Evolutionary conservation across 192 early-diverging fungal genomes (phyloP).

Genomic region (Linderina pennispora): DNA sequence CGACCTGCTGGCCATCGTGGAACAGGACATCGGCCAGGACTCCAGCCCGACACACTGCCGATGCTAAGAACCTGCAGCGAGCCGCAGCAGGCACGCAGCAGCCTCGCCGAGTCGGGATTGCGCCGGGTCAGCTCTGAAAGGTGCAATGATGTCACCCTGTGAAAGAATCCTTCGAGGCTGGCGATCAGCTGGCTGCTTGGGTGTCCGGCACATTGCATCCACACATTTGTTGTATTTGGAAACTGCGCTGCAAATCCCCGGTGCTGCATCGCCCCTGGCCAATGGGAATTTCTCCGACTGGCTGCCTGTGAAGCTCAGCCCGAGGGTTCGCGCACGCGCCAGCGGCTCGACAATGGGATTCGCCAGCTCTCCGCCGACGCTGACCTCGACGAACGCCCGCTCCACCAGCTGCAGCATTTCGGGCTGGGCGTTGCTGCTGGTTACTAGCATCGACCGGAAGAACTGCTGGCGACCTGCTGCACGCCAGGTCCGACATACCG

Average conservation of each 20-base stretch:
- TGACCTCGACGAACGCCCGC: neutral
- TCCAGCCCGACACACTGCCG: neutral
- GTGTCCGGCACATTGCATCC: no score
- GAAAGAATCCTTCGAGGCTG: no score
- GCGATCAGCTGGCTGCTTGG: no score
- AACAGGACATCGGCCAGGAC: neutral
- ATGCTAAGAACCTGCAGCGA: neutral
- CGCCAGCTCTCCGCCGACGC: no score
- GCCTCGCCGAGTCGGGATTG: no score
- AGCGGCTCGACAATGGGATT: no score
- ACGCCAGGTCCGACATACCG: conserved; percentile 32
- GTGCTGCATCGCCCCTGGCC: no score
- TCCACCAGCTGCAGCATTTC: conserved; percentile 9
- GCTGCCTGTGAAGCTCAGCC: conserved; percentile 22
- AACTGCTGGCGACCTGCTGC: conserved; percentile 4
- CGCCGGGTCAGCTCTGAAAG: no score
- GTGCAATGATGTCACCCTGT: no score
- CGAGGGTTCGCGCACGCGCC: conserved; percentile 5
- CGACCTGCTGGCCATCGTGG: neutral
- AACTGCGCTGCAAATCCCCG: no score
- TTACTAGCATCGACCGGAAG: conserved; percentile 11
- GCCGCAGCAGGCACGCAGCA: neutral
- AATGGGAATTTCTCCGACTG: no score
- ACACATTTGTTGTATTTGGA: no score
- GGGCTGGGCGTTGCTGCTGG: conserved; percentile 4